Evolutionary conservation across 1,284 basidiomycete genomes (phyloP).

Genomic region (Ustilago vetiveriae): DNA sequence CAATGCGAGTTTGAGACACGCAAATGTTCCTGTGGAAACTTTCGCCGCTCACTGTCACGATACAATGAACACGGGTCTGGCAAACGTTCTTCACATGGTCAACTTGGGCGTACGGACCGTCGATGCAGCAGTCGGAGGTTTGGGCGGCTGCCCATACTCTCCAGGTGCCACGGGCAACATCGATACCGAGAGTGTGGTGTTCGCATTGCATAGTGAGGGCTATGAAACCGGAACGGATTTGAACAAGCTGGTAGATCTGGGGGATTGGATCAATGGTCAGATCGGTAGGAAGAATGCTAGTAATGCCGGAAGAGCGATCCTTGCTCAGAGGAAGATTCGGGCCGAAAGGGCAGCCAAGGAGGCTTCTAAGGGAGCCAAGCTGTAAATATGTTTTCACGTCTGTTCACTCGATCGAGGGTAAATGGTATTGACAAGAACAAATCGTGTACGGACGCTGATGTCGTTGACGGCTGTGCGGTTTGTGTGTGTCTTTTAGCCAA

Average conservation of each 20-base stretch:
- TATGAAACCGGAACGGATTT: slow-evolving; percentile 76
- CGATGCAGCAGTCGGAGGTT: slow-evolving; percentile 78
- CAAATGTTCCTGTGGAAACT: background rate
- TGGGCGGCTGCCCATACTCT: slow-evolving; percentile 94
- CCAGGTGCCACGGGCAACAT: slow-evolving; percentile 74
- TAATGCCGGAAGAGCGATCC: slow-evolving; percentile 46
- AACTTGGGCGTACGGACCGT: slow-evolving; percentile 70
- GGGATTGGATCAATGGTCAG: slow-evolving; percentile 43
- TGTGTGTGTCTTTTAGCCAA: too few relatives aligned
- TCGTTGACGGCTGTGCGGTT: too few relatives aligned
- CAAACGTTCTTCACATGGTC: slow-evolving; percentile 70
- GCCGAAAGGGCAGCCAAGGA: slow-evolving; percentile 23
- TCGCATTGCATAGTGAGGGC: slow-evolving; percentile 78
- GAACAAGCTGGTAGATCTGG: slow-evolving; percentile 35
- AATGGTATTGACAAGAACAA: too few relatives aligned
- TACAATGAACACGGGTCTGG: slow-evolving; percentile 81
- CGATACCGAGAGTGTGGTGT: slow-evolving; percentile 76
- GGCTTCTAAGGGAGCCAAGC: slow-evolving; percentile 4
- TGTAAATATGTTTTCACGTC: slow-evolving; percentile 1
- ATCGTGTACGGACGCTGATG: too few relatives aligned
- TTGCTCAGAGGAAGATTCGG: slow-evolving; percentile 40
- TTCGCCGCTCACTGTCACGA: slow-evolving; percentile 79
- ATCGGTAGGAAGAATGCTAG: slow-evolving; percentile 44
- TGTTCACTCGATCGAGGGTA: background rate
- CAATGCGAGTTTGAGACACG: slow-evolving; percentile 73